Percentiles rank a stretch among this genome's conserved stretches.
phyloP scores from a whole-genome alignment of 2,329 filamentous ascomycete genomes.

The Cercospora sp. region DNA sequence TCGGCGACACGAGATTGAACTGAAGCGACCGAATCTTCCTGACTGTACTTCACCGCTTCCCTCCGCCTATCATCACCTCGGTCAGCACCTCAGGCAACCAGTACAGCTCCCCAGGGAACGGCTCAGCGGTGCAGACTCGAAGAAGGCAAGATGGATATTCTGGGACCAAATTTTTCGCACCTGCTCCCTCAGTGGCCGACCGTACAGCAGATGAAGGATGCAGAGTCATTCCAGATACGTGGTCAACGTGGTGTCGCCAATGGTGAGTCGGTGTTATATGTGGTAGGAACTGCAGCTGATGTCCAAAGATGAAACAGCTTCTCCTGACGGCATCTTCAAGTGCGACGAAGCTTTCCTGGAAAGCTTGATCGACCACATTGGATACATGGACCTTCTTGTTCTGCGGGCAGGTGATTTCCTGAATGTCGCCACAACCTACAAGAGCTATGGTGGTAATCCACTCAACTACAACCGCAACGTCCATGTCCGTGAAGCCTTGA shows the following conservation, averaged over 20 bases:
- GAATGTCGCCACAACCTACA: not conserved
- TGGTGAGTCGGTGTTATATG: slow-evolving; percentile 1
- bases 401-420: not conserved
- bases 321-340: not conserved
- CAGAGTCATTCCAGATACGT: not conserved
- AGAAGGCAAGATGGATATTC: slow-evolving; percentile 11
- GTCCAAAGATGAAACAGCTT: slow-evolving; percentile 7
- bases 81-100: too few relatives aligned
- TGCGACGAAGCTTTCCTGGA: slow-evolving; percentile 18
- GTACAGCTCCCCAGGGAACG: too few relatives aligned
- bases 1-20: too few relatives aligned
- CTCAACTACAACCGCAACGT: slow-evolving; percentile 8
- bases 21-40: too few relatives aligned
- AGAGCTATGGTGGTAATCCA: not conserved
- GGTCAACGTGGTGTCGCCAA: slow-evolving; percentile 17
- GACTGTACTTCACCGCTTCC: too few relatives aligned
- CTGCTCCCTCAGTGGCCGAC: slow-evolving; percentile 12
- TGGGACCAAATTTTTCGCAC: slow-evolving; percentile 17
- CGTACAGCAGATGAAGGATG: not conserved
- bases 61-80: too few relatives aligned
- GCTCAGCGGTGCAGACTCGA: not conserved
- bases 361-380: slow-evolving; percentile 8
- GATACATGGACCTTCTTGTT: not conserved
- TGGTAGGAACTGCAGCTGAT: not conserved
- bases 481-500: slow-evolving; percentile 3